Conservation (phyloP, 169 alveolate species). For the Amoebophrya sp. region DNA sequence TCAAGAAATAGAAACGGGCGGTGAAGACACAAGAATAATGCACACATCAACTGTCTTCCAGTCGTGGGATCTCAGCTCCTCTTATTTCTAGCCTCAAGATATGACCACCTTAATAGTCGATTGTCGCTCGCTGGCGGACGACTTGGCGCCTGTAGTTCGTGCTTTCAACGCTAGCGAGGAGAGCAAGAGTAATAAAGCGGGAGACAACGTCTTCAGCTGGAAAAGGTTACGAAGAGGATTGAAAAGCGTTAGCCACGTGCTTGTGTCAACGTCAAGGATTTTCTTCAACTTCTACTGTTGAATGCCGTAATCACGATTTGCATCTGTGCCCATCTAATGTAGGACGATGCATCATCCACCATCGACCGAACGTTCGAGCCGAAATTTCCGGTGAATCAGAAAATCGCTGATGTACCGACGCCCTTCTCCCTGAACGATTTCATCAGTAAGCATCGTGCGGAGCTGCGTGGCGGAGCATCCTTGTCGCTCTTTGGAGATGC, state of each 20-base stretch:
- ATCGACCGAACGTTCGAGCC: not conserved
- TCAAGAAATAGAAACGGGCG: no score
- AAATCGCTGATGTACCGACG: not conserved
- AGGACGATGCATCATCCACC: not conserved
- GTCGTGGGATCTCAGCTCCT: no score
- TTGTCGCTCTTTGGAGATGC: conserved; percentile 24
- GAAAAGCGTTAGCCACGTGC: not conserved
- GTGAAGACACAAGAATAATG: no score
- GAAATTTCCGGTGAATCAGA: not conserved
- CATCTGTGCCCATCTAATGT: no score
- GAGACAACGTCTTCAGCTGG: not conserved
- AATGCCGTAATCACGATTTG: not conserved
- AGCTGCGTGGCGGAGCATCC: not conserved
- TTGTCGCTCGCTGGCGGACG: conserved; percentile 19
- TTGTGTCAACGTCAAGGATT: not conserved
- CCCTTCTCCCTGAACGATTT: conserved; percentile 24
- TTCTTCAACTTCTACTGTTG: not conserved
- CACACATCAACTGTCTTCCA: no score
- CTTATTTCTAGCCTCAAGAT: no score
- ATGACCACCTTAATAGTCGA: no score
- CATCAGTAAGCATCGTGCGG: not conserved
- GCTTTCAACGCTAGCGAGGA: not conserved
- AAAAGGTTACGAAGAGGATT: not conserved
- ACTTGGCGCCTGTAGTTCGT: conserved; percentile 29
- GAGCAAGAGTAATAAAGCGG: not conserved